Evolutionary conservation across 148 eudicot species (phyloP), one percentile per base, ranked within the genome.

Genomic region (Vaccinium darrowii): DNA sequence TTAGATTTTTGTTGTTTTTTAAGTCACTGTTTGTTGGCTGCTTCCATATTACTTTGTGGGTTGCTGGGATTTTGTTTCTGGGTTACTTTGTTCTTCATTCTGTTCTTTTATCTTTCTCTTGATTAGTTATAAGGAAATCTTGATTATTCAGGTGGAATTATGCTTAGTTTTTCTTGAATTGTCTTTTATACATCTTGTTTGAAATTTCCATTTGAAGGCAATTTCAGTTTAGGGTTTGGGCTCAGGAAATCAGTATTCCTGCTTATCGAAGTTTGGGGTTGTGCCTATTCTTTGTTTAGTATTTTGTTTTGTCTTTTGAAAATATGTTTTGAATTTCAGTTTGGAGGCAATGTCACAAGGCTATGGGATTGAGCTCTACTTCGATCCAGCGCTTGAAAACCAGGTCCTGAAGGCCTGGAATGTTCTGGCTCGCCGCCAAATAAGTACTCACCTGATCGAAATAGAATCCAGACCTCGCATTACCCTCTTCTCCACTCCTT

Each of bases 401-500:
- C 98, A 95, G 85, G 92, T 94, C 47, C 87, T 95, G 16, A 95
- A 95, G 90, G 92, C 98, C 7, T 94, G 98, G 98, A 95, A 95
- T 71, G 92, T 94, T 10, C 56, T 95, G 12, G 98, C 98, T 75
- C 92, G 98, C 1, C 92, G 98, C 49, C 96, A 95, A 89, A 92
- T 95, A 86, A 95, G 95, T 81, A 95, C 98, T 78, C 98, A 93
- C 85, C 92, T 95, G 25, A 95, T 95, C 39, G 98, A 95, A 82
- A 94, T 94, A 56, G 98, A 95, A 65, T 94, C 98, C 2, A 92
- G 98, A 4, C 98, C 98, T 23, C 98, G 94, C 83, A 91, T 95
- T 39, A 95, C 98, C 84, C 94, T 95, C 47, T 93, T 94, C 79
- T 90, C 93, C 2, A 84, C 91, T 81, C 89, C 90, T 2, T 87